A percentile compares a stretch with the other conserved stretches of the same genome.
These are phyloP conservation scores for Triangularia setosa DNA, from an alignment of 2,329 filamentous ascomycete species.

Conservation along the genomic window DNA sequence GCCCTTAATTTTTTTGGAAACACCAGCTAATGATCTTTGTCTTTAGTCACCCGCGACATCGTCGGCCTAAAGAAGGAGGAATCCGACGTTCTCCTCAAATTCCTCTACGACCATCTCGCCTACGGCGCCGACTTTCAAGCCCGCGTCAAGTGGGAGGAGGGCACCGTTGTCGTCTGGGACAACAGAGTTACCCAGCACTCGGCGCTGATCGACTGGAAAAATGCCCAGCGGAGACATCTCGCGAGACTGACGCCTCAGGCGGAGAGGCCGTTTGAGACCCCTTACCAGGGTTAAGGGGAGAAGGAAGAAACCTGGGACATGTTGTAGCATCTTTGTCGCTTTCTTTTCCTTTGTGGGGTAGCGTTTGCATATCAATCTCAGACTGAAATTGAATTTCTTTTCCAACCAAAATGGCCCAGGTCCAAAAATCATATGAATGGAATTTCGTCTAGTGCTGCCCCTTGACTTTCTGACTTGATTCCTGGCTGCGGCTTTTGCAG, in stretches of 20 bases:
- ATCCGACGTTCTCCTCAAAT: constrained; percentile 71
- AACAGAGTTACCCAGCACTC: constrained; percentile 77
- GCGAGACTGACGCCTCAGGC: constrained; percentile 81
- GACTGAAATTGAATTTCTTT: background rate
- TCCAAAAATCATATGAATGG: constrained; percentile 18
- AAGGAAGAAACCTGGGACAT: background rate
- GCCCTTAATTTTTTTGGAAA: background rate
- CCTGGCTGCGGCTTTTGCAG: background rate
- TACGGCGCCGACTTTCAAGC: constrained; percentile 69
- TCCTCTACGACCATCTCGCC: constrained; percentile 72
- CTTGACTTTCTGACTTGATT: constrained; percentile 15
- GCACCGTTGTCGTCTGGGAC: constrained; percentile 85
- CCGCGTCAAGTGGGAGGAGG: constrained; percentile 71
- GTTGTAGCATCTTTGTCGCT: background rate
- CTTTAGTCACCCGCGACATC: constrained; percentile 71
- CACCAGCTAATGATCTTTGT: background rate
- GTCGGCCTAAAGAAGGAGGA: constrained; percentile 85
- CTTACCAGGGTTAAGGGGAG: constrained; percentile 37
- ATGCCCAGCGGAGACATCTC: constrained; percentile 72
- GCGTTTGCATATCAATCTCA: constrained; percentile 3
- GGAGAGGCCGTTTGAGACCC: constrained; percentile 71
- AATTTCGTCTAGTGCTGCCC: constrained; percentile 19
- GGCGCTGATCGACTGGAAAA: constrained; percentile 77
- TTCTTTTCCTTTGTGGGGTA: background rate
- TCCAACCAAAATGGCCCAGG: background rate